phyloP scores from a whole-genome alignment of 306 rosid species.

The Crataegus laevigata region DNA sequence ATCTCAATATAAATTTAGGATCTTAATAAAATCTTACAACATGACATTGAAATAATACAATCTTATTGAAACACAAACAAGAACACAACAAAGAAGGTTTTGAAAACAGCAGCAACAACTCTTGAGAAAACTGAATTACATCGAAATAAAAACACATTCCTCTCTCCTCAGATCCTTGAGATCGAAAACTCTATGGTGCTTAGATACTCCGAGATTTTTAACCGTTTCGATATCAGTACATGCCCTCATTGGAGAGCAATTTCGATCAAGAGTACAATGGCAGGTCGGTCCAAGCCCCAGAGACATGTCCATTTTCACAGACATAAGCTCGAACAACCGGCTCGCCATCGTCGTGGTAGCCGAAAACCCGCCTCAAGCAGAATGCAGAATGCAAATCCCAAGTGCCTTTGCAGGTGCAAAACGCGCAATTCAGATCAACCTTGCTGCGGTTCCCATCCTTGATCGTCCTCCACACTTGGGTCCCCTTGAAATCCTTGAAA shows the following conservation, averaged over 20 bases:
- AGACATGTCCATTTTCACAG: slow-evolving; percentile 90
- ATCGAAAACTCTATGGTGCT: too few species aligned
- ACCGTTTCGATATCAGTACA: too few species aligned
- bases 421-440: slow-evolving; percentile 65
- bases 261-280: slow-evolving; percentile 54
- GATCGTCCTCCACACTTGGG: slow-evolving; percentile 80
- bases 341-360: slow-evolving; percentile 88
- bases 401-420: slow-evolving; percentile 52
- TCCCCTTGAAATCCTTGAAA: slow-evolving; percentile 67
- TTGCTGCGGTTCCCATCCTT: slow-evolving; percentile 55
- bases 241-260: not conserved
- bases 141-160: not conserved
- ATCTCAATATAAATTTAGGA: not conserved
- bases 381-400: slow-evolving; percentile 94
- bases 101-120: not conserved
- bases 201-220: too few species aligned
- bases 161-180: not conserved
- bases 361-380: slow-evolving; percentile 65
- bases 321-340: slow-evolving; percentile 93
- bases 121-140: not conserved
- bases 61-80: not conserved
- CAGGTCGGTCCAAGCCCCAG: slow-evolving; percentile 95
- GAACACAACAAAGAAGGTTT: not conserved
- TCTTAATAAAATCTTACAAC: not conserved
- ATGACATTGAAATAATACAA: not conserved